A percentile compares a stretch with the other conserved stretches of the same genome.
Conservation (phyloP, 495 filamentous ascomycete species). For the Neurospora tetrasperma region DNA sequence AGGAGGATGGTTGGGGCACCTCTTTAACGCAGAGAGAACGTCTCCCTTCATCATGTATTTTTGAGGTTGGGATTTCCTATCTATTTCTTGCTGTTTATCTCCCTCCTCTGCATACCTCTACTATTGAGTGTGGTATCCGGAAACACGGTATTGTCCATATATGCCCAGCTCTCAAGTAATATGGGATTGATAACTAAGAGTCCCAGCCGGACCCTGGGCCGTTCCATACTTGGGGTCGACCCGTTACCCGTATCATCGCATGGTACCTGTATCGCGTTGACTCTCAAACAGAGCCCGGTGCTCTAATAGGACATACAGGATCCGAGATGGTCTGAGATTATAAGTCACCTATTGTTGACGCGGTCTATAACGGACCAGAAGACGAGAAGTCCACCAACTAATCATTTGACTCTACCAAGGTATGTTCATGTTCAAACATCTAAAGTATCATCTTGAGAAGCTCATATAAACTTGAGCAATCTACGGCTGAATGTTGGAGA, state of each 20-base stretch:
- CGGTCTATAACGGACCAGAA: background rate
- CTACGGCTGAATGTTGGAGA: background rate
- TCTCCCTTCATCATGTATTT: background rate
- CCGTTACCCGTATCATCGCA: background rate
- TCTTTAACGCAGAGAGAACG: background rate
- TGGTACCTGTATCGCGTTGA: background rate
- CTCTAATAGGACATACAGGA: background rate
- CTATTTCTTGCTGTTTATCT: too few relatives aligned
- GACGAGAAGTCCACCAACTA: background rate
- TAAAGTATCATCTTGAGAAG: background rate
- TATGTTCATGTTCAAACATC: background rate
- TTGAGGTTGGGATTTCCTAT: background rate
- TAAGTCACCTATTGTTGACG: background rate
- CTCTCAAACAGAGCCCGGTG: background rate
- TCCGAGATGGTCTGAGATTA: background rate
- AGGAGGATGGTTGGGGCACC: background rate
- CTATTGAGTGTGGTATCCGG: background rate
- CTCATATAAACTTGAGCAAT: background rate
- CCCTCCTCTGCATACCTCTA: background rate
- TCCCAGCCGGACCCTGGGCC: background rate
- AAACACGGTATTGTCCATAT: background rate
- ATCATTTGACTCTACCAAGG: background rate
- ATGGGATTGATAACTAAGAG: background rate
- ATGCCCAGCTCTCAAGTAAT: background rate
- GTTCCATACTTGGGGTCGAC: background rate